These are phyloP conservation scores for Halteria grandinella DNA, from an alignment of 73 alveolate genomes.

Conservation along the genomic window DNA sequence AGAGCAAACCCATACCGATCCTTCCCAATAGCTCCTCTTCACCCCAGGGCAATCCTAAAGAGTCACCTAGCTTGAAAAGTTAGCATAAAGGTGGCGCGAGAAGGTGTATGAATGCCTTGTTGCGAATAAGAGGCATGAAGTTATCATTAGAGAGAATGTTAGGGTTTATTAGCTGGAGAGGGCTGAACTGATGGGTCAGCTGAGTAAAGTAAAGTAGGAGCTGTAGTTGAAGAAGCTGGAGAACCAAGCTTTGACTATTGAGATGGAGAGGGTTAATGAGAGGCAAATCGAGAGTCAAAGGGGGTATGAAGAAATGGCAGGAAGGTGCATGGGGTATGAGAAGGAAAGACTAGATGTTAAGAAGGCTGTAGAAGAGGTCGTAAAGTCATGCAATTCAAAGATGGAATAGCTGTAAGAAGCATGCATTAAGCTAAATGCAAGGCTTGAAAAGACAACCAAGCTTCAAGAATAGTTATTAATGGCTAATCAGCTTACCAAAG, in stretches of 20 bases:
- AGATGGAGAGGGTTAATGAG: too few relatives aligned
- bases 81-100: slow-evolving; percentile 20
- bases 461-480: background rate
- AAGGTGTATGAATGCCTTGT: slow-evolving; percentile 38
- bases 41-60: background rate
- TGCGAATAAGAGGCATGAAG: slow-evolving; percentile 37
- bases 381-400: too few relatives aligned
- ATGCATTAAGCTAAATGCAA: too few relatives aligned
- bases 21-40: background rate
- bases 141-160: slow-evolving; percentile 21
- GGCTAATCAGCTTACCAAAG: background rate
- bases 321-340: too few relatives aligned
- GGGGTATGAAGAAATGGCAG: too few relatives aligned
- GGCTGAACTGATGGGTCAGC: background rate
- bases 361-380: too few relatives aligned
- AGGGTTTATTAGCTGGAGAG: background rate
- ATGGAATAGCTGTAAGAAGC: too few relatives aligned
- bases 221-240: background rate
- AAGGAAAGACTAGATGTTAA: too few relatives aligned
- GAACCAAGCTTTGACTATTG: background rate
- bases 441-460: too few relatives aligned
- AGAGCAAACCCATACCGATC: background rate
- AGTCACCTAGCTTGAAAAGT: background rate
- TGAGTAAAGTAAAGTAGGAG: background rate
- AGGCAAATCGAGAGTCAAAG: too few relatives aligned